Conservation (phyloP, 257 asterid species). For the Verbascum thapsus region DNA sequence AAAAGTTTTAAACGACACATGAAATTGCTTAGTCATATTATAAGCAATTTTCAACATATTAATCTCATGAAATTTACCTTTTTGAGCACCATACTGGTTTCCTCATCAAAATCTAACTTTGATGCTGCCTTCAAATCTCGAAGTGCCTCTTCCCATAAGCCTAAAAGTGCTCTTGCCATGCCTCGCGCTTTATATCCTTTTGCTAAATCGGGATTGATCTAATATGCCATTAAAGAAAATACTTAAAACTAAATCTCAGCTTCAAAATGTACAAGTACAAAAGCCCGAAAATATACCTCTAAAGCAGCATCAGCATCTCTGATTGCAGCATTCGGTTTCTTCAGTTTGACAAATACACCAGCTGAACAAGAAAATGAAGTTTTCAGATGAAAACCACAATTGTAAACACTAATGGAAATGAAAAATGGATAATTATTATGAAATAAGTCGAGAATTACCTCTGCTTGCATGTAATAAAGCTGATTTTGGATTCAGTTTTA, state of each 20-base stretch:
- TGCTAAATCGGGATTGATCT: conserved; percentile 57
- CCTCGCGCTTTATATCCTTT: conserved; percentile 67
- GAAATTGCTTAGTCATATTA: background rate
- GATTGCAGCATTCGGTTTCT: conserved; percentile 79
- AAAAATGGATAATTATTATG: background rate
- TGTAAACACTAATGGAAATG: background rate
- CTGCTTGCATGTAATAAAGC: conserved; percentile 58
- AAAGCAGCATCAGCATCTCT: conserved; percentile 77
- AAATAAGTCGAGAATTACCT: conserved; percentile 41
- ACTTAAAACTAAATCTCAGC: conserved; percentile 10
- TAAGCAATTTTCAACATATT: background rate
- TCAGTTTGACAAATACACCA: conserved; percentile 55
- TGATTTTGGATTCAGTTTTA: conserved; percentile 57
- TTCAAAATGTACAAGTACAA: conserved; percentile 7
- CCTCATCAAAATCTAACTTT: conserved; percentile 62
- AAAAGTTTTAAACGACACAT: conserved; percentile 16
- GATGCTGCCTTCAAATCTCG: conserved; percentile 57
- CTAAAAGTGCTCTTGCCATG: conserved; percentile 56
- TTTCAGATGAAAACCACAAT: conserved; percentile 15
- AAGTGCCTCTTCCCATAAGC: conserved; percentile 72
- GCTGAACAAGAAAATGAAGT: conserved; percentile 40
- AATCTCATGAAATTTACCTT: conserved; percentile 43
- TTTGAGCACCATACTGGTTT: conserved; percentile 46
- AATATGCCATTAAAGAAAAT: conserved; percentile 18
- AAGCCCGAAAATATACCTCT: conserved; percentile 35